These are phyloP conservation scores for Ramaria sp. DNA, from an alignment of 768 basidiomycete species.

Conservation along the genomic window DNA sequence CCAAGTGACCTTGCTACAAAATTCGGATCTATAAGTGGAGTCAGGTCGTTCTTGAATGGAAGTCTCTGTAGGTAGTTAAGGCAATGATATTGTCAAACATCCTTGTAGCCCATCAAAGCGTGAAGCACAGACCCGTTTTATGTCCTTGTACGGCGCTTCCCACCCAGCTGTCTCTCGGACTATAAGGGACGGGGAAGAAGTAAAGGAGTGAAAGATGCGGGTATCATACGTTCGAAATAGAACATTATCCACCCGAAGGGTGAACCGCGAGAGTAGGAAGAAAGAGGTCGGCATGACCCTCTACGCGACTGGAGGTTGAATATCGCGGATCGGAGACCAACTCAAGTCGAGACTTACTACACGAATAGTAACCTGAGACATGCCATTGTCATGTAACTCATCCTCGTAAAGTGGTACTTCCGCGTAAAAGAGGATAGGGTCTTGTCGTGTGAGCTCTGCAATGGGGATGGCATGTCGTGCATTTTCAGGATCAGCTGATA, in stretches of 20 bases:
- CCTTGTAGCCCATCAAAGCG: neutral
- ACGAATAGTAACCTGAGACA: slow-evolving; percentile 71
- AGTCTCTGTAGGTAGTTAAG: slow-evolving; percentile 34
- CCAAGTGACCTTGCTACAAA: slow-evolving; percentile 69
- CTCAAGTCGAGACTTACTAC: slow-evolving; percentile 51
- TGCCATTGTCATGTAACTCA: slow-evolving; percentile 94
- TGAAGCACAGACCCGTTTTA: slow-evolving; percentile 50
- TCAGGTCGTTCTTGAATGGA: slow-evolving; percentile 68
- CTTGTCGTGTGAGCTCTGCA: slow-evolving; percentile 73
- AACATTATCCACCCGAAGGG: slow-evolving; percentile 90
- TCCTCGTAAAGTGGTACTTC: slow-evolving; percentile 93
- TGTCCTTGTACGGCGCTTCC: slow-evolving; percentile 78
- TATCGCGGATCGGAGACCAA: neutral
- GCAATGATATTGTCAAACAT: neutral
- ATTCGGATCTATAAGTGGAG: slow-evolving; percentile 76
- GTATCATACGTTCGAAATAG: slow-evolving; percentile 88
- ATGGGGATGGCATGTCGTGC: slow-evolving; percentile 64
- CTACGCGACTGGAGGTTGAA: slow-evolving; percentile 27
- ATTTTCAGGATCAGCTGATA: slow-evolving; percentile 44
- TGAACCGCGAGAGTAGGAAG: slow-evolving; percentile 84
- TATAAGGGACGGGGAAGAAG: slow-evolving; percentile 44
- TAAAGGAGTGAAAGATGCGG: slow-evolving; percentile 79
- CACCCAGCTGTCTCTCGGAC: slow-evolving; percentile 80
- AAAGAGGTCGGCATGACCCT: slow-evolving; percentile 95
- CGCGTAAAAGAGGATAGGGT: slow-evolving; percentile 97